phyloP scores from a whole-genome alignment of 805 yeast genomes.

The Suhomyces vadensis region DNA sequence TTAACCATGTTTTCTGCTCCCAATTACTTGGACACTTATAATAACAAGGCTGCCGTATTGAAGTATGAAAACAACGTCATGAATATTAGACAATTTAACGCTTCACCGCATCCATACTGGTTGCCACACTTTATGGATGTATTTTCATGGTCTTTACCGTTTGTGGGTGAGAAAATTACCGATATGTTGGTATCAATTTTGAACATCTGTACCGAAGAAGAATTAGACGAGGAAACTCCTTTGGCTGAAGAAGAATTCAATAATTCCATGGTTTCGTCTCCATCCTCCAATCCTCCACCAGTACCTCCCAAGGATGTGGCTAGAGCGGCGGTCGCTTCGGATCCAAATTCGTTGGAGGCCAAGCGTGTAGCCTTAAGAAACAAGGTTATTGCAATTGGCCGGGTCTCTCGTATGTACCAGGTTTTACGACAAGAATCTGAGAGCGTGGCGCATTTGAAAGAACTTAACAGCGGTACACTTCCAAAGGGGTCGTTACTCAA shows the following conservation, averaged over 20 bases:
- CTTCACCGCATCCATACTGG: slow-evolving; percentile 95
- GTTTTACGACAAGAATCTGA: slow-evolving; percentile 87
- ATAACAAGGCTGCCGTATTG: slow-evolving; percentile 92
- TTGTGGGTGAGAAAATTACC: slow-evolving; percentile 94
- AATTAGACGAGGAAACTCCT: slow-evolving; percentile 73
- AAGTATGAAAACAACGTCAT: slow-evolving; percentile 89
- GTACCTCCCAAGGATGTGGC: slow-evolving; percentile 6
- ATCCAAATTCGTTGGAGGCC: slow-evolving; percentile 26
- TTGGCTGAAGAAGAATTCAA: slow-evolving; percentile 36
- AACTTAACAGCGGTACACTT: slow-evolving; percentile 67
- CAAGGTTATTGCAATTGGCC: slow-evolving; percentile 94
- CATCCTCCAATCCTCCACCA: slow-evolving; percentile 11
- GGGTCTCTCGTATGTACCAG: slow-evolving; percentile 89
- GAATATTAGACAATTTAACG: slow-evolving; percentile 93
- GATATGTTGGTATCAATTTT: slow-evolving; percentile 89
- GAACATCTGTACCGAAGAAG: slow-evolving; percentile 95
- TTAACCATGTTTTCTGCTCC: slow-evolving; percentile 95
- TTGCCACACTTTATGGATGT: slow-evolving; percentile 96
- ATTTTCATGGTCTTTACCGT: slow-evolving; percentile 95
- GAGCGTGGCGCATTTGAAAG: slow-evolving; percentile 76
- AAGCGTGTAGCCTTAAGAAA: slow-evolving; percentile 63
- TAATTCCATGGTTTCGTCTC: slow-evolving; percentile 23
- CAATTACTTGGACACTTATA: slow-evolving; percentile 86
- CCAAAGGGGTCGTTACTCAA: slow-evolving; percentile 86
- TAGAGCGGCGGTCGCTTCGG: background rate